Base-by-base conservation (phyloP, 192 early-diverging fungal species). In the Chytriomyces confervae region DNA sequence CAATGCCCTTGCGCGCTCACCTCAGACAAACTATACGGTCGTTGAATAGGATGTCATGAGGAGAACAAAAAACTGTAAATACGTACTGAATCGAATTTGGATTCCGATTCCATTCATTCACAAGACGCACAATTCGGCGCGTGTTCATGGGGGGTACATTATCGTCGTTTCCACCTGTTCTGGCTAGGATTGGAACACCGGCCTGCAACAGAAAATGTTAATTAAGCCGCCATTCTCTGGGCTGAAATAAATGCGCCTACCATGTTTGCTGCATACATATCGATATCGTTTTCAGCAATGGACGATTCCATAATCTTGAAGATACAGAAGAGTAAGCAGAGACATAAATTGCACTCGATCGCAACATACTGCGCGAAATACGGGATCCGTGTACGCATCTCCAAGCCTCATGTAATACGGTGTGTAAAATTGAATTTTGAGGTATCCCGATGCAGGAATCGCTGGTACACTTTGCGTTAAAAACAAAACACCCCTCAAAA, bases 131-230 rank as follows among this genome's bases (percentile, higher is more conserved):
- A 60, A 91, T 80, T 36, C 89, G 87, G 1, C 92, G 68, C 0
- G 88, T 86, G 71, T 93, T 90, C 29, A 92, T 69, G 3, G 93
- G 92, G 0, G 93, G 92, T 0, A 94, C 93, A 78, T 94, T 94
- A 64, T 92, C 87, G 62, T 94, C 93, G 7, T 83, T 81, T 61
- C 85, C 80, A 0, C 93, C 93, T 20, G 77, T 81, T 6, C 91
- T 80, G 6, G 88, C 88, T 27, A 93, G 66, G 23, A 93, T 84
- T 7, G 92, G 90, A 11, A 94, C 77, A 0, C 90, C 90, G 10
- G 84, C 89, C 91, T 92, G 77, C 43, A 11, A 57, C 57, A 9
- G 66, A 27, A 45, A 24, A 36, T 48, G 7, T 44, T 62, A 10
- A 66, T 45, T 70, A 65, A 49, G 47, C 8, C 9, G 2, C 44